Conservation (phyloP, 306 rosid genomes). For the Prosopis cineraria region DNA sequence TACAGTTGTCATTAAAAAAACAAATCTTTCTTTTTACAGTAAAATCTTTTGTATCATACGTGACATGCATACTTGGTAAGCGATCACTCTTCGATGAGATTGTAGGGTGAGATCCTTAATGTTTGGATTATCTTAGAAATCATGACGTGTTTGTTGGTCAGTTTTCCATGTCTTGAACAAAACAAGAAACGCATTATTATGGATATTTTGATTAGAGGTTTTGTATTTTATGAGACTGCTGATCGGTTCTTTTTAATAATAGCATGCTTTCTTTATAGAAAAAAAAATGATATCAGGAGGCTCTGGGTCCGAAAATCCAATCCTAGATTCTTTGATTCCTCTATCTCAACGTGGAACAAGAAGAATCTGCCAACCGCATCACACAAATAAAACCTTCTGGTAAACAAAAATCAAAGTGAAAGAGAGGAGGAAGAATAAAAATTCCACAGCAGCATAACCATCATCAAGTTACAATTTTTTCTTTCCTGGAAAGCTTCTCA, state of each 20-base stretch:
- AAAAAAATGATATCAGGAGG: slow-evolving; percentile 32
- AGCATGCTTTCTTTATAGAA: slow-evolving; percentile 39
- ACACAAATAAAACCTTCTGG: slow-evolving; percentile 37
- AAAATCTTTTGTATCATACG: not conserved
- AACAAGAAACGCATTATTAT: slow-evolving; percentile 19
- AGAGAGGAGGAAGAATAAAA: slow-evolving; percentile 36
- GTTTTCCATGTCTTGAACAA: slow-evolving; percentile 34
- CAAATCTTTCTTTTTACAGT: not conserved
- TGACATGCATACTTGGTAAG: not conserved
- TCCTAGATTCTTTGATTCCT: slow-evolving; percentile 94
- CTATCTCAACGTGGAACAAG: slow-evolving; percentile 81
- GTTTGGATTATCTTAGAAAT: slow-evolving; percentile 49
- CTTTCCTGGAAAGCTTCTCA: slow-evolving; percentile 46
- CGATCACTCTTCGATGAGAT: not conserved
- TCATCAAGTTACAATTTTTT: slow-evolving; percentile 8
- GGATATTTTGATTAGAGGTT: slow-evolving; percentile 33
- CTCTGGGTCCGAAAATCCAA: slow-evolving; percentile 43
- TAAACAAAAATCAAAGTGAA: slow-evolving; percentile 39
- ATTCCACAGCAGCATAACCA: slow-evolving; percentile 50
- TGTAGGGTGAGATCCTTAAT: slow-evolving; percentile 42
- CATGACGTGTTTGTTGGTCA: not conserved
- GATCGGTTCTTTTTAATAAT: slow-evolving; percentile 40
- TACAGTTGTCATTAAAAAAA: not conserved
- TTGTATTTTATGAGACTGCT: slow-evolving; percentile 31
- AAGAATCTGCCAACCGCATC: slow-evolving; percentile 83